Evolutionary conservation across 2,329 filamentous ascomycete species (phyloP).

Genomic region (Fusarium sp.): DNA sequence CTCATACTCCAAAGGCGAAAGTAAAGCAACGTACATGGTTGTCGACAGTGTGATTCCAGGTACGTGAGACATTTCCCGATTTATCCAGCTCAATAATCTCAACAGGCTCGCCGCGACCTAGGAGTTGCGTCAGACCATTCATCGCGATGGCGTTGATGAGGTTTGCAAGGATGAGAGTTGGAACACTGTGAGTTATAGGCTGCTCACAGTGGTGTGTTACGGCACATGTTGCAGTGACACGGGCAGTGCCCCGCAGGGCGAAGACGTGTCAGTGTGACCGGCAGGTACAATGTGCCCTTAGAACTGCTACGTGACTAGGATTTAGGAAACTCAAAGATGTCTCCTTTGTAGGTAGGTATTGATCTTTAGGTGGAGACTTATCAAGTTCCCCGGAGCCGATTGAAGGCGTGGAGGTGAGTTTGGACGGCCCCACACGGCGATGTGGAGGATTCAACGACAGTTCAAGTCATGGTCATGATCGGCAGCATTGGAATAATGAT

Average conservation of each 20-base stretch:
- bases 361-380: neutral
- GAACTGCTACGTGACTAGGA: neutral
- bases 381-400: neutral
- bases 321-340: neutral
- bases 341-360: neutral
- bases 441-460: neutral
- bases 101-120: conserved; percentile 41
- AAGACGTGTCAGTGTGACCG: neutral
- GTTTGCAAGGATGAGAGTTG: neutral
- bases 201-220: neutral
- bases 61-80: conserved; percentile 48
- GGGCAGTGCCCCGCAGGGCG: conserved; percentile 7
- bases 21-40: conserved; percentile 33
- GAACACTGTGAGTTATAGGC: neutral
- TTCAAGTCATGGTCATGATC: neutral
- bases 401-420: neutral
- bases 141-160: conserved; percentile 9
- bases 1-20: neutral
- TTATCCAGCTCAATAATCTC: conserved; percentile 52
- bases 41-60: conserved; percentile 47
- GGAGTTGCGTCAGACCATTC: conserved; percentile 36
- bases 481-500: neutral
- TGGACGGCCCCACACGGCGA: conserved; percentile 11
- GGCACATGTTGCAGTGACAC: neutral
- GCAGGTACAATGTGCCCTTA: neutral